phyloP scores from a whole-genome alignment of 163 green algal genomes.

The Prototheca wickerhamii region DNA sequence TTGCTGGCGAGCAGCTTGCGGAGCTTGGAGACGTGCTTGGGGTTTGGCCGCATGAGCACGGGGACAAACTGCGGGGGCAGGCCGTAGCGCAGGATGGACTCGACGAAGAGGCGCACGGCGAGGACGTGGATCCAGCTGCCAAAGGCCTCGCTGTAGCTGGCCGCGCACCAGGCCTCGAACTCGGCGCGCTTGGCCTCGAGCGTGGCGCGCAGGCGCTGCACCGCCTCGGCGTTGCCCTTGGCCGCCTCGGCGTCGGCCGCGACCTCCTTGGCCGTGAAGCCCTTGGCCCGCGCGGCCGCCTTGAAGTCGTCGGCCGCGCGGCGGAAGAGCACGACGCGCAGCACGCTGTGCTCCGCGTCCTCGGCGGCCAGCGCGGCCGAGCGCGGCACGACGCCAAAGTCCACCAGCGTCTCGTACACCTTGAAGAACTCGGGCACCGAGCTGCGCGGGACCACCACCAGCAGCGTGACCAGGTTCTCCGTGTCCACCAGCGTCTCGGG shows the following conservation, averaged over 20 bases:
- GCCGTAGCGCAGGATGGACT: conserved; percentile 94
- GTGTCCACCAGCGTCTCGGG: conserved; percentile 66
- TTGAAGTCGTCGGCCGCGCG: conserved; percentile 91
- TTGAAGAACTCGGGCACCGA: conserved; percentile 68
- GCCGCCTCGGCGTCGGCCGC: conserved; percentile 20
- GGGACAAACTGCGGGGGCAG: conserved; percentile 74
- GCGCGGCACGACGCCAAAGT: conserved; percentile 90
- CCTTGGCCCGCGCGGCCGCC: conserved; percentile 56
- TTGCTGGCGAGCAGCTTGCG: conserved; percentile 40
- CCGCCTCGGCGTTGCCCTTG: conserved; percentile 10
- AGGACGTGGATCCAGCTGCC: conserved; percentile 83
- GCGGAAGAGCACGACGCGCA: conserved; percentile 82
- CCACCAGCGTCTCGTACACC: conserved; percentile 79
- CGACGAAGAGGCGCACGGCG: conserved; percentile 90
- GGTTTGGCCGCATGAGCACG: conserved; percentile 62
- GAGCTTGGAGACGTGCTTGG: conserved; percentile 53
- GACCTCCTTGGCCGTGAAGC: conserved; percentile 60
- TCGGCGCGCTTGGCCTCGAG: conserved; percentile 51
- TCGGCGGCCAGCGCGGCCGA: conserved; percentile 64
- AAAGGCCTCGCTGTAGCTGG: conserved; percentile 67
- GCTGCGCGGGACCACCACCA: conserved; percentile 80
- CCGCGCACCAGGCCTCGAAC: conserved; percentile 74
- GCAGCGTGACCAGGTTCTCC: conserved; percentile 87
- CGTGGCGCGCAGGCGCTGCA: conserved; percentile 51
- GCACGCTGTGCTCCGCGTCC: conserved; percentile 86